These are phyloP conservation scores for Vinca minor DNA, from an alignment of 257 asterid species.

Conservation along the genomic window DNA sequence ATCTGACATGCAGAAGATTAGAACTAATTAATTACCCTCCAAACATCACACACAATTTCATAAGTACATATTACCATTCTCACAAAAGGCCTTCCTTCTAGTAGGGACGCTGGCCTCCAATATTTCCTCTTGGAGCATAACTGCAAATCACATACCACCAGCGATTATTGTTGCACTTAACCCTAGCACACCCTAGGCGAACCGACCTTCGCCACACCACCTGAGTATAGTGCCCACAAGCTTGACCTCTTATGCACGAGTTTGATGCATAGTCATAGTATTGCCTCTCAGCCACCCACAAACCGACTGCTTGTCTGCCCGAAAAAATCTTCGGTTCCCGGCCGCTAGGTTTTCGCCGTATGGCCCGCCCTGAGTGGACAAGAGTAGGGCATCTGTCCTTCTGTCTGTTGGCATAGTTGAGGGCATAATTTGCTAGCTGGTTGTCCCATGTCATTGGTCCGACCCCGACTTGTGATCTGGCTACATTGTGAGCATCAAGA, in stretches of 20 bases:
- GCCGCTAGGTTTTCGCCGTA: conserved; percentile 43
- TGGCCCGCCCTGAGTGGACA: conserved; percentile 27
- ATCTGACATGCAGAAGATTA: too few relatives aligned
- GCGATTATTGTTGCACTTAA: not conserved
- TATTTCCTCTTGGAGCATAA: conserved; percentile 19
- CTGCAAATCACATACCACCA: conserved; percentile 21
- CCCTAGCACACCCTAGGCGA: conserved; percentile 20
- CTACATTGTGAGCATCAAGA: conserved; percentile 30
- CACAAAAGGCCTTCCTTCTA: too few relatives aligned
- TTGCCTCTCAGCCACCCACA: conserved; percentile 34
- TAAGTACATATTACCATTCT: too few relatives aligned
- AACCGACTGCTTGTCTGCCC: conserved; percentile 20
- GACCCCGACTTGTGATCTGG: conserved; percentile 21
- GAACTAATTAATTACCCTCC: too few relatives aligned
- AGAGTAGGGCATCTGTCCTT: conserved; percentile 27
- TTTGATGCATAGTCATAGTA: conserved; percentile 23
- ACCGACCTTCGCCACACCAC: conserved; percentile 17
- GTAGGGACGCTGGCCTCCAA: conserved; percentile 12
- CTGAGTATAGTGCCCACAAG: conserved; percentile 19
- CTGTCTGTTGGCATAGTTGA: conserved; percentile 28
- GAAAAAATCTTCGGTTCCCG: conserved; percentile 24
- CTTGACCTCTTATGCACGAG: conserved; percentile 22
- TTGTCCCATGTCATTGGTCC: conserved; percentile 39
- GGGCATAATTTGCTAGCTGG: conserved; percentile 33
- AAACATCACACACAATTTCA: too few relatives aligned